Percentiles rank a stretch among this genome's conserved stretches.
Evolutionary conservation across 192 early-diverging fungal genomes (phyloP).

Genomic region (Entomortierella chlamydospora): DNA sequence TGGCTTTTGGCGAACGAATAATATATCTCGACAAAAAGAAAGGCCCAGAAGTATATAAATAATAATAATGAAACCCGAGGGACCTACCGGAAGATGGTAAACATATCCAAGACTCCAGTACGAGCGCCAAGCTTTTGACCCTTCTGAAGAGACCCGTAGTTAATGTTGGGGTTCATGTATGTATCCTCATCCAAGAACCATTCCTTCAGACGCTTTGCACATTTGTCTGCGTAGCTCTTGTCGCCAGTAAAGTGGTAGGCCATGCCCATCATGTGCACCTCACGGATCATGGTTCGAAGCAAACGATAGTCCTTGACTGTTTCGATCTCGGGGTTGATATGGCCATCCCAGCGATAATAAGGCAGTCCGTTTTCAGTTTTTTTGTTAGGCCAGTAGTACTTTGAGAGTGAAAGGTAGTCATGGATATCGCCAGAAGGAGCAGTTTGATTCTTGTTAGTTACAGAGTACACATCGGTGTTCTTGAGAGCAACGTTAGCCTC

Average conservation of each 20-base stretch:
- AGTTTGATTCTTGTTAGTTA: conserved; percentile 59
- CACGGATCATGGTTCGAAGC: conserved; percentile 53
- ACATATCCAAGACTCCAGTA: conserved; percentile 62
- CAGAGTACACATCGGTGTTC: conserved; percentile 61
- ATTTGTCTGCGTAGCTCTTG: conserved; percentile 57
- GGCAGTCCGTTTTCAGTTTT: conserved; percentile 53
- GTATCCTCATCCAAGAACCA: conserved; percentile 71
- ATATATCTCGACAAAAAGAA: too few species aligned
- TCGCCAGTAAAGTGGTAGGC: conserved; percentile 67
- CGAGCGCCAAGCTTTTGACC: conserved; percentile 53
- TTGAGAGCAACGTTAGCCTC: conserved; percentile 50
- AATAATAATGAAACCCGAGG: too few species aligned
- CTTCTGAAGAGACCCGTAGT: conserved; percentile 63
- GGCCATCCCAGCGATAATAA: conserved; percentile 62
- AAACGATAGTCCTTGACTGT: conserved; percentile 55
- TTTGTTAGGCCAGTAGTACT: conserved; percentile 68
- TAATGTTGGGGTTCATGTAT: conserved; percentile 71
- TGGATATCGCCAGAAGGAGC: conserved; percentile 62
- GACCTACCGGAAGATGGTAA: conserved; percentile 52
- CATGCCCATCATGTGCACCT: conserved; percentile 60
- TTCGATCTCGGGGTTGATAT: conserved; percentile 66
- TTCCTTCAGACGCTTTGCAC: conserved; percentile 46
- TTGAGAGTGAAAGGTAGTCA: conserved; percentile 68
- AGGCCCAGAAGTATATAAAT: too few species aligned
- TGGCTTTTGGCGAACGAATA: too few species aligned